Evolutionary conservation across 106 monocot genomes (phyloP).

Genomic region (Dactylorhiza incarnata): DNA sequence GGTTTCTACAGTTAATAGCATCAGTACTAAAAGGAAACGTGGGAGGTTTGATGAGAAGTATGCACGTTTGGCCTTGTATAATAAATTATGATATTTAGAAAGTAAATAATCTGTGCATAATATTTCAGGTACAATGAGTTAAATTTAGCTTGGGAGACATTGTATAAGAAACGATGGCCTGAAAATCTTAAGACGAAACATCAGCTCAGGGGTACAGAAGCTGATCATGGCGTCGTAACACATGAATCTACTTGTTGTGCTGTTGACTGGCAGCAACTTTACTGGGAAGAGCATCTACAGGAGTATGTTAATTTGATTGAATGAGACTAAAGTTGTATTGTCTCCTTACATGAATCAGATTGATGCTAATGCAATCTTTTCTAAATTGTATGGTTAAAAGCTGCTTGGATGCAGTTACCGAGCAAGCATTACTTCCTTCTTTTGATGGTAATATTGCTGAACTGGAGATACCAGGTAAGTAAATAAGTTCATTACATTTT

Average conservation of each 20-base stretch:
- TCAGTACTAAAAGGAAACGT: conserved; percentile 13
- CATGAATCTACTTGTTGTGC: conserved; percentile 1
- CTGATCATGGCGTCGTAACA: conserved; percentile 2
- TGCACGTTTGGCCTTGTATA: background rate
- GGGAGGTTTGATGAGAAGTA: conserved; percentile 13
- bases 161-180: conserved; percentile 26
- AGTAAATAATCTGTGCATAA: background rate
- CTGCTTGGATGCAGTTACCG: conserved; percentile 7
- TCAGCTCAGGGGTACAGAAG: background rate
- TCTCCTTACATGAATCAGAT: background rate
- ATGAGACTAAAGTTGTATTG: background rate
- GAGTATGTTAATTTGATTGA: conserved; percentile 11
- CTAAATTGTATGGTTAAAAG: conserved; percentile 2
- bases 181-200: conserved; percentile 3
- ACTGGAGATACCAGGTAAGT: conserved; percentile 7
- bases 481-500: background rate
- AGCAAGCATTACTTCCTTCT: conserved; percentile 6
- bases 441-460: conserved; percentile 8
- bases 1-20: background rate
- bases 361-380: background rate
- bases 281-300: conserved; percentile 26
- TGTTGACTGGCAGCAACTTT: conserved; percentile 23
- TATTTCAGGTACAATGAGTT: conserved; percentile 14
- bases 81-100: background rate
- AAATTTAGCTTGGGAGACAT: conserved; percentile 14